Evolutionary conservation across 2,329 filamentous ascomycete species (phyloP).

Genomic region (Diplodia scrobiculata): DNA sequence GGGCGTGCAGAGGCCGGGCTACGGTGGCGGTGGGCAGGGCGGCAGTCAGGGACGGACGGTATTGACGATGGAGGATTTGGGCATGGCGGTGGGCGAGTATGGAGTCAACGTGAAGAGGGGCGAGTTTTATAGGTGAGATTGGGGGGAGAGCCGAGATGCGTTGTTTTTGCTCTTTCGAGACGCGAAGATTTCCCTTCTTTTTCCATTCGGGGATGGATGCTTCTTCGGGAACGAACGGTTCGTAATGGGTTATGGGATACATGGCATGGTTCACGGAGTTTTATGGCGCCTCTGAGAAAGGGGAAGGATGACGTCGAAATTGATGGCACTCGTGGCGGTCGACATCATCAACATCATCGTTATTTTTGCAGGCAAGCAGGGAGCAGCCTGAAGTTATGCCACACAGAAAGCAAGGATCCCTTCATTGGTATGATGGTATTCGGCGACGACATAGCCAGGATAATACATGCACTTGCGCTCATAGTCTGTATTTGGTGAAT

Average conservation of each 20-base stretch:
- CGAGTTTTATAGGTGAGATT: constrained; percentile 81
- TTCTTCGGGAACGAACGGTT: not conserved
- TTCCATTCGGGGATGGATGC: not conserved
- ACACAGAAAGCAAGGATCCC: not conserved
- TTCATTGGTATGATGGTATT: not conserved
- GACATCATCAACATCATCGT: not conserved
- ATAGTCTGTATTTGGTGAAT: not conserved
- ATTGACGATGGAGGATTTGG: constrained; percentile 96
- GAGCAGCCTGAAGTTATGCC: not conserved
- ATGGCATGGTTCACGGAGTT: constrained; percentile 17
- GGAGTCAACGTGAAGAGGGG: constrained; percentile 96
- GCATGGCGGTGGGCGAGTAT: constrained; percentile 97
- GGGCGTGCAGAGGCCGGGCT: constrained; percentile 54
- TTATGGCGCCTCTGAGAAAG: not conserved
- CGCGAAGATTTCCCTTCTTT: too few species aligned
- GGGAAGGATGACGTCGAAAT: not conserved
- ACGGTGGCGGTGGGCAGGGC: constrained; percentile 82
- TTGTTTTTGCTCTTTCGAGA: not conserved
- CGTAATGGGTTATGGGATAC: constrained; percentile 2
- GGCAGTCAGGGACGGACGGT: constrained; percentile 89
- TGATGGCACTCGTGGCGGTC: not conserved
- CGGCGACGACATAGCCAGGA: constrained; percentile 1
- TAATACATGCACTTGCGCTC: not conserved
- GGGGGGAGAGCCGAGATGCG: not conserved
- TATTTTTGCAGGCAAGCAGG: not conserved